Evolutionary conservation across 163 green algal genomes (phyloP), one percentile per base, ranked within the genome.

Genomic region (Chlamydomonas reinhardtii): DNA sequence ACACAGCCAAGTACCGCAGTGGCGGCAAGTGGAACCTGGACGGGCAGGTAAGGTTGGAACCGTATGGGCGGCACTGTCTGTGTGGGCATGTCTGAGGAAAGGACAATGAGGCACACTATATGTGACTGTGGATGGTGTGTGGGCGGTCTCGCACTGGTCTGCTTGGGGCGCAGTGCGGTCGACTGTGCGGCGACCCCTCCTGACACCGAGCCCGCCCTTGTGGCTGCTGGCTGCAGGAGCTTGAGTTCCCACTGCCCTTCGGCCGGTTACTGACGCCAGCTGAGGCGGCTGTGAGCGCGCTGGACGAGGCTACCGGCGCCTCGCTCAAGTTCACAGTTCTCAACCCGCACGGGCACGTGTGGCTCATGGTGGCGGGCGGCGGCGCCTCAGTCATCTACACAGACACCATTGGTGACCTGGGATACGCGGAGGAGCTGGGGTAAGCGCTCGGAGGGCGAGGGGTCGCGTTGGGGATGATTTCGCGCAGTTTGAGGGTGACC

Each of bases 201-300:
- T n/a, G n/a, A n/a, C n/a, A n/a, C n/a, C n/a, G n/a, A n/a, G n/a
- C n/a, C n/a, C n/a, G n/a, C n/a, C n/a, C n/a, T n/a, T n/a, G 5
- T 48, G 39, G 39, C 5, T 48, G 39, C 39, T 8, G 5, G 8
- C 39, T 14, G 48, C 48, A 56, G 48, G 94, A 94, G 61, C n/a
- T 97, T n/a, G 95, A 98, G 91, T 99, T 99, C 84, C 97, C 97
- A n/a, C 91, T 98, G 83, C 96, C 97, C 14, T 99, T 99, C 85
- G 97, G 97, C 59, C 93, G 96, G 76, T 90, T 82, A 25, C 94
- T 98, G 89, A 94, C 90, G 0, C 72, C 92, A 31, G 92, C 94
- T 12, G 95, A 98, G 91, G 76, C 86, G 84, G 48, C 74, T 54
- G 77, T 97, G 17, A 56, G 82, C 25, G 39, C n/a, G 1, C 79